Evolutionary conservation across 495 filamentous ascomycete genomes (phyloP).

Genomic region (Barbatosphaeria neglecta): DNA sequence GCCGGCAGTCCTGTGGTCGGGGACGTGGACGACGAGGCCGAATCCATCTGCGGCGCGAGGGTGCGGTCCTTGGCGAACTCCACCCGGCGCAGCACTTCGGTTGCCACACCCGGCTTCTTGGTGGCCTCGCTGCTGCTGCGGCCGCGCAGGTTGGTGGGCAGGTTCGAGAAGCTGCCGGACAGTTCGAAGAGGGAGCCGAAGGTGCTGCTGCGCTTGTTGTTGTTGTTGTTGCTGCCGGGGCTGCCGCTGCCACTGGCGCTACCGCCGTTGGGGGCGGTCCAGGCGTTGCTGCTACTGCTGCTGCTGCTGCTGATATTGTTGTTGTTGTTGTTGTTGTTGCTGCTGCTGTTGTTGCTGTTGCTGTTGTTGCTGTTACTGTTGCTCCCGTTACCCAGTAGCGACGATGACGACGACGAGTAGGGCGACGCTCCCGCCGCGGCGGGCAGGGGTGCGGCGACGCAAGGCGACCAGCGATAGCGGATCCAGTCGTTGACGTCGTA

Average conservation of each 20-base stretch:
- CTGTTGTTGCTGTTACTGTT: too few relatives aligned
- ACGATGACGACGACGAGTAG: too few relatives aligned
- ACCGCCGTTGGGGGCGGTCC: too few relatives aligned
- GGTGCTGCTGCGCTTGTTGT: constrained; percentile 17
- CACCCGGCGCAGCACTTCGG: constrained; percentile 5
- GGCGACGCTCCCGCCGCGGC: too few relatives aligned
- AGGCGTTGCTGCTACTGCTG: constrained; percentile 4
- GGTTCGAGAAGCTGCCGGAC: constrained; percentile 18
- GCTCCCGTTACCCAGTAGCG: constrained; percentile 5
- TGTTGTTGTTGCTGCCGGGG: background rate
- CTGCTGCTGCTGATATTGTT: too few relatives aligned
- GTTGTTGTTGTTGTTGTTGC: too few relatives aligned
- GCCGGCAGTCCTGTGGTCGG: constrained; percentile 11
- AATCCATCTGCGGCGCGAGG: constrained; percentile 36
- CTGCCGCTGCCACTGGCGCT: too few relatives aligned
- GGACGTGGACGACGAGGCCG: constrained; percentile 27
- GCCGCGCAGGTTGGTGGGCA: constrained; percentile 1
- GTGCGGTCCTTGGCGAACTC: constrained; percentile 29
- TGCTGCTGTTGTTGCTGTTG: too few relatives aligned
- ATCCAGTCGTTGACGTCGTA: constrained; percentile 73
- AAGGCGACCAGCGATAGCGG: constrained; percentile 67
- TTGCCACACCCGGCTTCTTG: background rate
- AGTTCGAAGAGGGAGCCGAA: constrained; percentile 27
- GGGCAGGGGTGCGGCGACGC: constrained; percentile 40
- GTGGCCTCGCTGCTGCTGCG: background rate